These are phyloP conservation scores for Tolypocladium guangdongense DNA, from an alignment of 2,329 filamentous ascomycete genomes.

Conservation along the genomic window DNA sequence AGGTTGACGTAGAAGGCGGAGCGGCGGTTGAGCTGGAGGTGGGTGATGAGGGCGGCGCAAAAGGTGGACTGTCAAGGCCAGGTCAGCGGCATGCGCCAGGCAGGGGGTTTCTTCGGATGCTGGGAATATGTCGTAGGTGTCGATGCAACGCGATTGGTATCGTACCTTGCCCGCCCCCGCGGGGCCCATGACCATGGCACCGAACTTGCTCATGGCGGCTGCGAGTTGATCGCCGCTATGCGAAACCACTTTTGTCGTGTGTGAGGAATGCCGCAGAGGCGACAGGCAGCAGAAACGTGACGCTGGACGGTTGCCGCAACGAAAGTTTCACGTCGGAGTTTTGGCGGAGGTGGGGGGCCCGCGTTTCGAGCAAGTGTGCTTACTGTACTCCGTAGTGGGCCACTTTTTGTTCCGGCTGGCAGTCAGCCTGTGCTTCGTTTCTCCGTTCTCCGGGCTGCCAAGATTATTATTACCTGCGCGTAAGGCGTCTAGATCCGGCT, in stretches of 20 bases:
- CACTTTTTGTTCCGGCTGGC: too few relatives aligned
- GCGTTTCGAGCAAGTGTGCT: background rate
- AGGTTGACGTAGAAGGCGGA: conserved; percentile 97
- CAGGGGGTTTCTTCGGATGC: too few relatives aligned
- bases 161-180: conserved; percentile 84
- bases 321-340: background rate
- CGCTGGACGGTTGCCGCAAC: background rate
- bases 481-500: too few relatives aligned
- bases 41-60: conserved; percentile 84
- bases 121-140: background rate
- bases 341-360: background rate
- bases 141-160: conserved; percentile 1
- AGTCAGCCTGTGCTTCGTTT: too few relatives aligned
- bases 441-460: too few relatives aligned
- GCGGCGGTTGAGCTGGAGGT: conserved; percentile 81
- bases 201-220: conserved; percentile 77
- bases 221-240: background rate
- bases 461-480: too few relatives aligned
- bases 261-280: background rate
- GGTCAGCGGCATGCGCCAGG: background rate
- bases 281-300: background rate
- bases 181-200: conserved; percentile 89
- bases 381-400: background rate
- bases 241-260: background rate
- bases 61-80: conserved; percentile 62